Base-by-base conservation (phyloP, 192 early-diverging fungal genomes). In the Linnemannia elongata region DNA sequence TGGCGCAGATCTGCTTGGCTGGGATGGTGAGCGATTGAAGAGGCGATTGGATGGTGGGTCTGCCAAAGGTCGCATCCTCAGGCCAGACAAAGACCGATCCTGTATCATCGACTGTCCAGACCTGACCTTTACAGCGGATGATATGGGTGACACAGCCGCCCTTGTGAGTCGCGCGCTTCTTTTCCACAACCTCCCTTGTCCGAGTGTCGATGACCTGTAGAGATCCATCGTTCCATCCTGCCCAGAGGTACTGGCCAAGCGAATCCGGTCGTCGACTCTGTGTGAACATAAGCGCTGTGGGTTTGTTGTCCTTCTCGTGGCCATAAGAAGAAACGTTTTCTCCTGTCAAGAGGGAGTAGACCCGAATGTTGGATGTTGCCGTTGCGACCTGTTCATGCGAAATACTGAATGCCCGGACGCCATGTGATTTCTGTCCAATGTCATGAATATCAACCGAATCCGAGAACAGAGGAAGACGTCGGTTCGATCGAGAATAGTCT, bases 51-150 rank as follows among this genome's bases (percentile, higher is more conserved):
- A 85, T 74, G 9, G 84, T 83, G 47, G 88, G 79, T 27, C 88
- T 81, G 44, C 88, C 89, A 39, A 80, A 44, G 75, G 73, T 83
- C 5, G 77, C 70, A 45, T 89, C 82, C 74, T 82, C 84, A 0
- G 88, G 82, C 94, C 94, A 95, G 22, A 91, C 79, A 66, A 91
- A 92, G 27, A 95, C 79, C 20, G 89, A 79, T 13, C 94, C 94
- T 71, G 79, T 90, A 27, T 94, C 94, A 72, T 96, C 95, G 12
- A 95, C 72, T 12, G 94, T 95, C 93, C 93, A 95, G 75, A 96
- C 85, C 52, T 93, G 87, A 22, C 81, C 76, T 54, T 90, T 90
- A 39, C 88, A 78, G 9, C 92, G 89, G 66, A 96, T 80, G 38
- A 96, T 93, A 68, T 96, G 94, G 9, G 77, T 79, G 27, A 89